Conservation (phyloP, 305 asterid species). For the Solanum hybrid region DNA sequence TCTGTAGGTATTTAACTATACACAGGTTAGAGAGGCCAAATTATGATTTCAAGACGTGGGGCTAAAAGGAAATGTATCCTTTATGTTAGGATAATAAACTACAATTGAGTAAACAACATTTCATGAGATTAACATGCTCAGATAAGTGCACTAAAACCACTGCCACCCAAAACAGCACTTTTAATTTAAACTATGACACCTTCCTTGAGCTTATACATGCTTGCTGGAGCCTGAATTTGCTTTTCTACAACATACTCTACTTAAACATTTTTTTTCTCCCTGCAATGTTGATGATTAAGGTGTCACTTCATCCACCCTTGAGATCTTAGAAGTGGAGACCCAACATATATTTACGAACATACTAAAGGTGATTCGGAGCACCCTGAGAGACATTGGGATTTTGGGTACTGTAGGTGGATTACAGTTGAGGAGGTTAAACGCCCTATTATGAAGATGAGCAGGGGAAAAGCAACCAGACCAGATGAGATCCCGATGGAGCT, state of each 20-base stretch:
- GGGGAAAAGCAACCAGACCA: not conserved
- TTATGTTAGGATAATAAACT: not conserved
- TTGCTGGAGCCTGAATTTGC: not conserved
- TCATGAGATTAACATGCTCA: not conserved
- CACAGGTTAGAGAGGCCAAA: not conserved
- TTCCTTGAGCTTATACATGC: not conserved
- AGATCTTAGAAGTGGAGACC: not conserved
- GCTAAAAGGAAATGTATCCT: not conserved
- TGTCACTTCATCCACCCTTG: not conserved
- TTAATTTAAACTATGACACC: not conserved
- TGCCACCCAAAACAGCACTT: not conserved
- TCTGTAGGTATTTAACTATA: not conserved
- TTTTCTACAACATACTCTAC: not conserved
- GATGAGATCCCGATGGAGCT: not conserved
- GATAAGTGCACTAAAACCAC: not conserved
- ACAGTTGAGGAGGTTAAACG: not conserved
- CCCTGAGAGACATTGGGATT: not conserved
- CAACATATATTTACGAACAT: not conserved
- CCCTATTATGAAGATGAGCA: not conserved
- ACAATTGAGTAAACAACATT: not conserved
- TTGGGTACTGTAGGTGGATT: not conserved
- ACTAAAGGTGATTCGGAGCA: not conserved
- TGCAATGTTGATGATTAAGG: not conserved
- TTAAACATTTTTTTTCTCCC: not conserved
- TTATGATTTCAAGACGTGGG: not conserved